Base-by-base conservation (phyloP, 306 rosid species). In the Vigna mungo region DNA sequence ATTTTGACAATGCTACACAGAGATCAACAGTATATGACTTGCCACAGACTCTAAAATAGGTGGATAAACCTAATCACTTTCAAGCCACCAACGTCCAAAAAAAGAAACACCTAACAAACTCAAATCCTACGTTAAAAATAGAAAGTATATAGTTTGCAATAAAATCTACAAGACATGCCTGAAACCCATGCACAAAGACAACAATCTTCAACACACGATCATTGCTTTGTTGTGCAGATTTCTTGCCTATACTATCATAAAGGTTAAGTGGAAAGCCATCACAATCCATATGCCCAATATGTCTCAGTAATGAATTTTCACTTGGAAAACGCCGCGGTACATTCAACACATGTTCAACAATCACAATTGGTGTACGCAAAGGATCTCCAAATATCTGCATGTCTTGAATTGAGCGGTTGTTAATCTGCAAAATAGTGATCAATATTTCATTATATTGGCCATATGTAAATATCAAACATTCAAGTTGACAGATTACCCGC, bases 171-270 rank as follows among this genome's bases (percentile, higher is more conserved):
- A 53, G 80, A 85, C 96, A 88, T 84, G 93, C 98, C 97, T 94
- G 98, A 85, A 94, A 94, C 47, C 98, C 98, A 83, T 94, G 98
- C 75, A 94, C 98, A 74, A 94, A 94, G 85, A 94, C 89, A 56
- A 89, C 97, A 84, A 90, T 86, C 90, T 89, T 92, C 82, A 94
- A 84, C 61, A 85, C 83, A 47, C 89, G 90, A 74, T 82, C 80
- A 76, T 80, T 81, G 75, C 83, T 73, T 83, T 83, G 78, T 68
- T 75, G 63, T 72, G 75, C 75, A 30, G 79, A 78, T 75, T 68
- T 81, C 77, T 84, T 84, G 79, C 81, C 71, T 67, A 51, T 71
- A 64, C 59, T 74, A 67, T 76, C 86, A 55, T 72, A 58, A 44
- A 80, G 25, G 59, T 74, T 90, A 86, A 44, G 47, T 52, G 43